Evolutionary conservation across 2,329 filamentous ascomycete species (phyloP).

Genomic region (Colletotrichum sp.): DNA sequence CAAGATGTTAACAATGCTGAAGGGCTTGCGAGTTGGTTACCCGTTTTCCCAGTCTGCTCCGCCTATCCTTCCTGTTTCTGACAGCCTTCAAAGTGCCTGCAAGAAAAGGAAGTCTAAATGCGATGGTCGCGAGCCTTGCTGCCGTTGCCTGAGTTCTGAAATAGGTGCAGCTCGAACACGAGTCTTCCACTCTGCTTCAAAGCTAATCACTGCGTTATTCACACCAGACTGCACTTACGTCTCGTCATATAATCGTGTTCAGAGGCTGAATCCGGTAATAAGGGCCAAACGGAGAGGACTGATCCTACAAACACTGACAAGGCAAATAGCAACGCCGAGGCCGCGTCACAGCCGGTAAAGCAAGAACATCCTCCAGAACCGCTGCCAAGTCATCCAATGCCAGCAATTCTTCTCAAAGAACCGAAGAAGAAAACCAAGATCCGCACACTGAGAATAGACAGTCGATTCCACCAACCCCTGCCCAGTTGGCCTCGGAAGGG

Average conservation of each 20-base stretch:
- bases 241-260: not conserved
- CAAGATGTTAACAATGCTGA: not conserved
- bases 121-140: not conserved
- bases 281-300: fast-evolving
- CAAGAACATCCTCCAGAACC: not conserved
- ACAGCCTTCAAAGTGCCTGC: not conserved
- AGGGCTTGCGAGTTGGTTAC: not conserved
- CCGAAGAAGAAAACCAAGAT: not conserved
- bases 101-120: not conserved
- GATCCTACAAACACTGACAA: fast-evolving
- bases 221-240: not conserved
- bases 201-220: not conserved
- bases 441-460: not conserved
- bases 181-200: not conserved
- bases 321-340: not conserved
- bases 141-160: not conserved
- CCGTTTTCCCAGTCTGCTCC: not conserved
- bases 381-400: not conserved
- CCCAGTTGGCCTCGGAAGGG: not conserved
- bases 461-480: not conserved
- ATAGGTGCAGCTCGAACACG: not conserved
- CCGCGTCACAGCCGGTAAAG: not conserved
- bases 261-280: not conserved
- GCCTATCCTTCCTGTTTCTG: not conserved
- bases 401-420: not conserved